phyloP scores from a whole-genome alignment of 306 rosid species.

The Castanea crenata region DNA sequence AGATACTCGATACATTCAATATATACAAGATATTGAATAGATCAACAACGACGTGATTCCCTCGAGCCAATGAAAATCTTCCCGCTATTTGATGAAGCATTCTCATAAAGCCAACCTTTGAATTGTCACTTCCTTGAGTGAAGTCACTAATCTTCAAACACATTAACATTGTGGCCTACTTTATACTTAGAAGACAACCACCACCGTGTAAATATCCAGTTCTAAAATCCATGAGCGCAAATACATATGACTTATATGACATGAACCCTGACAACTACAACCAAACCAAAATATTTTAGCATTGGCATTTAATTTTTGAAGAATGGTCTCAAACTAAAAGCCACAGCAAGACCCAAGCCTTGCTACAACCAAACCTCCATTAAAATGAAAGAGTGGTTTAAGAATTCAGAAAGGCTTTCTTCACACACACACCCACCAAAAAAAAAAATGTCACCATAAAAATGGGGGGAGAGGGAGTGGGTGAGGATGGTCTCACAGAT shows the following conservation, averaged over 20 bases:
- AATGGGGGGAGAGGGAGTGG: not conserved
- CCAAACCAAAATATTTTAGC: not conserved
- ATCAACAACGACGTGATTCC: not conserved
- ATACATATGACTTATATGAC: not conserved
- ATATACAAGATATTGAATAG: conserved; percentile 1
- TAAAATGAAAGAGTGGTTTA: not conserved
- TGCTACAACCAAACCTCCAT: not conserved
- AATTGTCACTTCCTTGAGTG: conserved; percentile 71
- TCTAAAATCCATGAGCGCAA: not conserved
- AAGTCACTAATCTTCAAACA: conserved; percentile 75
- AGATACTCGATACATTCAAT: not conserved
- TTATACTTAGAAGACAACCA: conserved; percentile 53
- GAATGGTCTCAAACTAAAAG: not conserved
- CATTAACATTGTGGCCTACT: conserved; percentile 78
- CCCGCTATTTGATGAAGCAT: not conserved
- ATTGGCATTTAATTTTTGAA: not conserved
- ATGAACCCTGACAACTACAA: not conserved
- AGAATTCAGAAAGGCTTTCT: not conserved
- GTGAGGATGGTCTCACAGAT: not conserved
- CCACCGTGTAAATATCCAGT: not conserved
- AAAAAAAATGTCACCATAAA: not conserved
- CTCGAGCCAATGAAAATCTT: not conserved
- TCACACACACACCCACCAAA: not conserved
- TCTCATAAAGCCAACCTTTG: conserved; percentile 50
- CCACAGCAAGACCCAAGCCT: not conserved